Evolutionary conservation across 2,329 filamentous ascomycete genomes (phyloP).

Genomic region (Verticillium nubilum): DNA sequence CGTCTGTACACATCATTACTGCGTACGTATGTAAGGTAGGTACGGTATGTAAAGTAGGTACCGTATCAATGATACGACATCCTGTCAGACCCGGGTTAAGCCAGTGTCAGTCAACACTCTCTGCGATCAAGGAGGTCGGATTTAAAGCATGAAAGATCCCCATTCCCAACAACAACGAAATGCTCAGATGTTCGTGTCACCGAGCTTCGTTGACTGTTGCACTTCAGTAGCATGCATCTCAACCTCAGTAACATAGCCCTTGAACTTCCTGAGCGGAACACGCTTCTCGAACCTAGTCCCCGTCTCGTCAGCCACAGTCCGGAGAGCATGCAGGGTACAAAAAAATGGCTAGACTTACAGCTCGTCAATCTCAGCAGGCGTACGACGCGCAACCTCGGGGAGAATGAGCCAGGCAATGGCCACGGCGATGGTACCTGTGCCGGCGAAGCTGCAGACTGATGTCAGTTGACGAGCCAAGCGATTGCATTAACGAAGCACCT

Average conservation of each 20-base stretch:
- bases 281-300: slow-evolving; percentile 19
- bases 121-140: too few relatives aligned
- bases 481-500: slow-evolving; percentile 5
- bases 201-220: neutral
- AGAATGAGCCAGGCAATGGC: slow-evolving; percentile 29
- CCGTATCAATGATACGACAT: too few relatives aligned
- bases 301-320: neutral
- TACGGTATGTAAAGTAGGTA: too few relatives aligned
- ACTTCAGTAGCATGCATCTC: slow-evolving; percentile 2
- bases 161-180: too few relatives aligned
- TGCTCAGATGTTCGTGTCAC: neutral
- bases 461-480: neutral
- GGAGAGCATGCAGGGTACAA: neutral
- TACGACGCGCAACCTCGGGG: slow-evolving; percentile 26
- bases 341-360: slow-evolving; percentile 23
- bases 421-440: slow-evolving; percentile 22
- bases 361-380: slow-evolving; percentile 30
- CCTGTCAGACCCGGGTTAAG: too few relatives aligned
- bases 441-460: slow-evolving; percentile 22
- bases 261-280: slow-evolving; percentile 18
- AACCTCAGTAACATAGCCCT: slow-evolving; percentile 11
- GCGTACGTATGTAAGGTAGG: too few relatives aligned
- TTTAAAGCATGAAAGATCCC: too few relatives aligned
- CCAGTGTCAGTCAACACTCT: too few relatives aligned
- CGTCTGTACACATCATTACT: too few relatives aligned